Evolutionary conservation across 257 asterid genomes (phyloP).

Genomic region (Scutellaria baicalensis): DNA sequence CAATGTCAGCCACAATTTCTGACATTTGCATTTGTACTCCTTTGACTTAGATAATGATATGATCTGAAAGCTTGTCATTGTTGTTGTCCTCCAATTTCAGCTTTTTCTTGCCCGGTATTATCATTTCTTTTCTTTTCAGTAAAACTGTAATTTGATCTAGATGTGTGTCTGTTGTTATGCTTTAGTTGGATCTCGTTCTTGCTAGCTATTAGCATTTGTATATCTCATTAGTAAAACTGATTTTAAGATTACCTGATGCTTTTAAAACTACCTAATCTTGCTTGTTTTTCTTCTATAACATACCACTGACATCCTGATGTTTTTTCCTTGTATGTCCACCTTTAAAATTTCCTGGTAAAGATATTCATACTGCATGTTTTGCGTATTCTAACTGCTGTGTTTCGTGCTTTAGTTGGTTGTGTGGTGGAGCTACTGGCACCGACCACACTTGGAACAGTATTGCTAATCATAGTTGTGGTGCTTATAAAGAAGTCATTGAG

Average conservation of each 20-base stretch:
- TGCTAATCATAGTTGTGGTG: constrained; percentile 88
- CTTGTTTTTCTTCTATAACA: not conserved
- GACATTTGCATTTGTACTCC: not conserved
- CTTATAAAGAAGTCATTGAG: constrained; percentile 62
- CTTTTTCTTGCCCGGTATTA: too few relatives aligned
- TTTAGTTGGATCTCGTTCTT: not conserved
- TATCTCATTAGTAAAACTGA: not conserved
- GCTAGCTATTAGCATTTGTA: too few relatives aligned
- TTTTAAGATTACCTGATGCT: not conserved
- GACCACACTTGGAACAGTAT: constrained; percentile 71
- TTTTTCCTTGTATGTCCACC: not conserved
- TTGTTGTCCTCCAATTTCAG: not conserved
- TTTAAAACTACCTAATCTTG: not conserved
- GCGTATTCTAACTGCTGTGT: constrained; percentile 12
- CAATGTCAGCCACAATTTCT: not conserved
- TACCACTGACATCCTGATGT: not conserved
- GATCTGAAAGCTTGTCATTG: not conserved
- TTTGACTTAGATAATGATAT: not conserved
- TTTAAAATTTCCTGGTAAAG: not conserved
- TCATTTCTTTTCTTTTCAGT: not conserved
- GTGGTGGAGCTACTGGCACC: constrained; percentile 93
- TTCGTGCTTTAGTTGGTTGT: constrained; percentile 70
- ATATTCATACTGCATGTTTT: not conserved
- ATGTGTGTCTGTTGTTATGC: not conserved
- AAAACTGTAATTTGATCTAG: not conserved